These are phyloP conservation scores for Candida sp. DNA, from an alignment of 1,139 yeast species.

Conservation along the genomic window DNA sequence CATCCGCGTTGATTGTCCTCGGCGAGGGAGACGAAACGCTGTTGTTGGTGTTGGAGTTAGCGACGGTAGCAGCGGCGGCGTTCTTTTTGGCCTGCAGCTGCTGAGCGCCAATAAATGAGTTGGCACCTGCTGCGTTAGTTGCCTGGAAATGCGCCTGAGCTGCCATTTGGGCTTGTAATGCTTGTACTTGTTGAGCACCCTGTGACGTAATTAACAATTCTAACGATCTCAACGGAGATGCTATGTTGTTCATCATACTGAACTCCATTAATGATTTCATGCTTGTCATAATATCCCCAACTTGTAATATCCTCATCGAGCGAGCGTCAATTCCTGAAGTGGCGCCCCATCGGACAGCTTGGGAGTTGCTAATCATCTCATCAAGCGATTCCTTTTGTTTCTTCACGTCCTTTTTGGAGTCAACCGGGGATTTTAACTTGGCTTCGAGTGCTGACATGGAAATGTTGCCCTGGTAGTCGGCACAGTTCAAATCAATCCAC, in stretches of 20 bases:
- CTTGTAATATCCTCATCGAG: slow-evolving; percentile 72
- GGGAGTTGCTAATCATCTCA: slow-evolving; percentile 24
- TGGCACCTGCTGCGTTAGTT: not conserved
- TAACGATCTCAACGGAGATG: slow-evolving; percentile 64
- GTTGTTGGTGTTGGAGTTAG: slow-evolving; percentile 8
- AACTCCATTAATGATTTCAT: slow-evolving; percentile 68
- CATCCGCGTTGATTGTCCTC: slow-evolving; percentile 22
- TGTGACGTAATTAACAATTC: slow-evolving; percentile 45
- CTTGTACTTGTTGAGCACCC: slow-evolving; percentile 28
- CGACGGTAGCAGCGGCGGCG: slow-evolving; percentile 1
- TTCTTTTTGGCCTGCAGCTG: slow-evolving; percentile 1
- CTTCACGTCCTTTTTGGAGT: slow-evolving; percentile 14
- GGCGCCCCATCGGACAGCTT: slow-evolving; percentile 26
- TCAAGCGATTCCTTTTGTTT: slow-evolving; percentile 28
- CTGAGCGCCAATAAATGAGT: not conserved
- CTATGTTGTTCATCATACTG: slow-evolving; percentile 43
- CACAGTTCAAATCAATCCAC: slow-evolving; percentile 66
- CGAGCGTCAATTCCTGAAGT: slow-evolving; percentile 66
- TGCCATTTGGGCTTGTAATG: slow-evolving; percentile 11
- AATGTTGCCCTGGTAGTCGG: slow-evolving; percentile 31
- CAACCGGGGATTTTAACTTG: slow-evolving; percentile 21
- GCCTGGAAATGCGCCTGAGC: slow-evolving; percentile 8
- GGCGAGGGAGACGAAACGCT: slow-evolving; percentile 24
- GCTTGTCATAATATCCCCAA: slow-evolving; percentile 77
- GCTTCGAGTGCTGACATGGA: slow-evolving; percentile 29